Percentiles rank a stretch among this genome's conserved stretches.
Evolutionary conservation across 768 basidiomycete species (phyloP).

Genomic region (Tulasnella sp.): DNA sequence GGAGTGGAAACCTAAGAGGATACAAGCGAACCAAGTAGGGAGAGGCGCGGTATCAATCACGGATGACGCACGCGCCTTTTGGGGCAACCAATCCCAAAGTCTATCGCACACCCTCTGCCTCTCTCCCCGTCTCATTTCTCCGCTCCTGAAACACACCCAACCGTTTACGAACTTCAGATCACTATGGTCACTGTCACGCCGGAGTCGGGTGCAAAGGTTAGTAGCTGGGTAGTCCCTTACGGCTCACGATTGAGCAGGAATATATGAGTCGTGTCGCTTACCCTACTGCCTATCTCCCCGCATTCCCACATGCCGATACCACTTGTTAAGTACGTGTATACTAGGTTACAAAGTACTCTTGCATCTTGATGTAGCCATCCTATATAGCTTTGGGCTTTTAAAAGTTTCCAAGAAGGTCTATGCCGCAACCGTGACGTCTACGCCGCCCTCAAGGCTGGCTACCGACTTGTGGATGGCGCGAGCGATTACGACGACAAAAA

Average conservation of each 20-base stretch:
- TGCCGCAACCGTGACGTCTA: conserved; percentile 69
- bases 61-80: too few species aligned
- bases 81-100: neutral
- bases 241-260: neutral
- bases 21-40: too few species aligned
- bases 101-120: neutral
- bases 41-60: too few species aligned
- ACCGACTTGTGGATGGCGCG: conserved; percentile 82
- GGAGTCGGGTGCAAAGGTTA: conserved; percentile 27
- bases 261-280: neutral
- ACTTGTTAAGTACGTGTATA: conserved; percentile 21
- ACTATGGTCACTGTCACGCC: conserved; percentile 29
- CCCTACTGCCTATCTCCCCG: neutral
- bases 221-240: conserved; percentile 9
- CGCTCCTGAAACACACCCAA: neutral
- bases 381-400: conserved; percentile 36
- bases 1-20: too few species aligned
- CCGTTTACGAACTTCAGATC: neutral
- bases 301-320: conserved; percentile 22
- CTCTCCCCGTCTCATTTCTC: neutral
- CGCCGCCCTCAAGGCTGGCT: conserved; percentile 79
- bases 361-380: neutral
- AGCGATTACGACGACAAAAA: conserved; percentile 88
- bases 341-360: neutral
- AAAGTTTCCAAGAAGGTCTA: conserved; percentile 35